These are phyloP conservation scores for Pneumocystis murina DNA, from an alignment of 1,139 yeast species.

Conservation along the genomic window DNA sequence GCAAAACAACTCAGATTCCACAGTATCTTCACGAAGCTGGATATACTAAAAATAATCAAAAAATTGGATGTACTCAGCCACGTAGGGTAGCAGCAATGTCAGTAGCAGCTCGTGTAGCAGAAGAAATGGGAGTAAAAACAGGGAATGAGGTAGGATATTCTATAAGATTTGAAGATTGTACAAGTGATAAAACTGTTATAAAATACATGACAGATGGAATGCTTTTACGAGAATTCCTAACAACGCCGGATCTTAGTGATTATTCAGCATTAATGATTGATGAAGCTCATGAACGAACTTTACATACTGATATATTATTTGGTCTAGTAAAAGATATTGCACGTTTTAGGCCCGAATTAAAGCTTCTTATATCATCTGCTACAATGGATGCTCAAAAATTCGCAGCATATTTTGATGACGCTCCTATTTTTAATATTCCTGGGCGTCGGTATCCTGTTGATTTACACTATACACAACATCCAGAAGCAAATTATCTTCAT, in stretches of 20 bases:
- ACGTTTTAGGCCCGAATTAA: constrained; percentile 48
- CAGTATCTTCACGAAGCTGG: constrained; percentile 80
- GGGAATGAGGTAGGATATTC: constrained; percentile 81
- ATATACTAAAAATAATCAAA: constrained; percentile 36
- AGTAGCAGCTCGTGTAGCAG: constrained; percentile 82
- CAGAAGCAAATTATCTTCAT: constrained; percentile 78
- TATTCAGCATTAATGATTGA: constrained; percentile 85
- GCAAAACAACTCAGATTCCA: constrained; percentile 90
- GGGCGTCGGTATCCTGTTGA: constrained; percentile 86
- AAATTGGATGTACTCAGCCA: constrained; percentile 88
- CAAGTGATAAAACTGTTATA: constrained; percentile 47
- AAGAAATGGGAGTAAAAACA: constrained; percentile 55
- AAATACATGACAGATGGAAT: constrained; percentile 94
- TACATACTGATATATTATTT: constrained; percentile 78
- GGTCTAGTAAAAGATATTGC: constrained; percentile 67
- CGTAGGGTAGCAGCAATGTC: constrained; percentile 91
- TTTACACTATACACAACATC: constrained; percentile 67
- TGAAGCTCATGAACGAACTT: constrained; percentile 92
- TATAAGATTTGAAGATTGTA: constrained; percentile 68
- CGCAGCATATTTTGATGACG: constrained; percentile 55
- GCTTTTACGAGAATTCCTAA: constrained; percentile 67
- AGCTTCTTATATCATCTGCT: constrained; percentile 75
- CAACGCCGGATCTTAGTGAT: constrained; percentile 50
- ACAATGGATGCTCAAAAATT: constrained; percentile 84
- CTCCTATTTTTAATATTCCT: constrained; percentile 66